Base-by-base conservation (phyloP, 345 rosid genomes). In the Citrus trifoliata region DNA sequence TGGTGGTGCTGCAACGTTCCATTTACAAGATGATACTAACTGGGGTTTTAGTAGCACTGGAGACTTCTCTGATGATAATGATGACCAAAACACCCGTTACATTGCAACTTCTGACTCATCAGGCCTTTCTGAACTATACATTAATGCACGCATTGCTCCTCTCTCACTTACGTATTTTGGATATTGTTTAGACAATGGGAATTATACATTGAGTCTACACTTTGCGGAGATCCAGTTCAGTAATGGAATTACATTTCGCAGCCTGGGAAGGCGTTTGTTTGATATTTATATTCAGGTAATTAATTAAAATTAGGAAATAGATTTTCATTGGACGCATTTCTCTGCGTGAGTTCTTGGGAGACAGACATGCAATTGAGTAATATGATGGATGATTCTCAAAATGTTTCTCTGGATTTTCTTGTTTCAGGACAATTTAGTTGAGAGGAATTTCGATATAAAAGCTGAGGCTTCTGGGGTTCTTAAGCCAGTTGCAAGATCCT, bases 1-100 rank as follows among this genome's bases (percentile, higher is more conserved):
- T 76, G 90, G 88, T 73, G 93, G 95, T 80, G 72, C 86, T 67
- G 92, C 93, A 51, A 85, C 78, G 55, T 86, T 82, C 85, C 85
- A 27, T 86, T 7, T 79, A 46, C 77, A 82, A 30, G 85, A 73
- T 35, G 32, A 74, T 25, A 32, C 59, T 75, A 46, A 81, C 65
- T 93, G 93, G 97, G 97, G 95, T 60, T 88, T 89, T 67, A 90
- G 92, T 75, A 93, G 89, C 85, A 88, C 89, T 42, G 93, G 97
- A 46, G 91, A 93, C 83, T 93, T 77, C 83, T 72, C 85, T 91
- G 97, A 93, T 82, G 92, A 91, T 70, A 7, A 85, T 55, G 88
- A 89, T 76, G 80, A 33, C 79, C 91, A 80, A 73, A 82, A 88
- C 71, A 86, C 75, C 37, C 86, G 85, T 76, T 86, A 79, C 71